Evolutionary conservation across 108 stramenopile genomes (phyloP).

Genomic region (Seminavis robusta): DNA sequence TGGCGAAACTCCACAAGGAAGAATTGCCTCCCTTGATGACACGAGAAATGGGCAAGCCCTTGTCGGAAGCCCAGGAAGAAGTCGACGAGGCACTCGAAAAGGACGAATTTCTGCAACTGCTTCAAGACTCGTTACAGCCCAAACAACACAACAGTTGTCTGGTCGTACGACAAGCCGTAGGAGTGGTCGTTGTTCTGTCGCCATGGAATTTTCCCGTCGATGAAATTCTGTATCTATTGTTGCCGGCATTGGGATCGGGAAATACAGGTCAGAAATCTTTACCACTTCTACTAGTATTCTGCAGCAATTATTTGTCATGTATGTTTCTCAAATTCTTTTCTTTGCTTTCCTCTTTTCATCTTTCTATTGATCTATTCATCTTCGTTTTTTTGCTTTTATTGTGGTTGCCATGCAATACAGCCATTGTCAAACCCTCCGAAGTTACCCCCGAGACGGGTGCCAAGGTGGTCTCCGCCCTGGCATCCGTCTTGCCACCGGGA

Average conservation of each 20-base stretch:
- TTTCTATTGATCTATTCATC: not conserved
- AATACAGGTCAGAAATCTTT: constrained; percentile 20
- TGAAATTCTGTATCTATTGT: constrained; percentile 80
- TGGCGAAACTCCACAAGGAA: constrained; percentile 15
- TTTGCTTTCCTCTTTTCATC: not conserved
- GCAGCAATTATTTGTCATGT: not conserved
- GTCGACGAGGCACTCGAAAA: constrained; percentile 52
- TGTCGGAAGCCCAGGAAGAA: constrained; percentile 70
- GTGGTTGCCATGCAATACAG: too few species aligned
- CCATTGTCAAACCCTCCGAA: constrained; percentile 95
- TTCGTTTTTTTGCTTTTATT: too few species aligned
- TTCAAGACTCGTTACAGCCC: constrained; percentile 51
- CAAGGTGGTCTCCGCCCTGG: constrained; percentile 32
- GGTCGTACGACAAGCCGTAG: constrained; percentile 70
- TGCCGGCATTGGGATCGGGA: constrained; percentile 62
- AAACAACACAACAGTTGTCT: constrained; percentile 34
- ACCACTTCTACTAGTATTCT: not conserved
- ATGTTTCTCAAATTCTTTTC: not conserved
- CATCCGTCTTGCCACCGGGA: constrained; percentile 59
- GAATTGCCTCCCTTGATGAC: constrained; percentile 26
- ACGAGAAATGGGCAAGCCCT: constrained; percentile 80
- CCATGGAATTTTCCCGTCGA: constrained; percentile 89
- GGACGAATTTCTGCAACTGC: constrained; percentile 54
- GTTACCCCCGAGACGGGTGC: constrained; percentile 83
- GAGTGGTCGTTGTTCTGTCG: constrained; percentile 74